Conservation (phyloP, 148 eudicot species). For the Camellia granthamiana region DNA sequence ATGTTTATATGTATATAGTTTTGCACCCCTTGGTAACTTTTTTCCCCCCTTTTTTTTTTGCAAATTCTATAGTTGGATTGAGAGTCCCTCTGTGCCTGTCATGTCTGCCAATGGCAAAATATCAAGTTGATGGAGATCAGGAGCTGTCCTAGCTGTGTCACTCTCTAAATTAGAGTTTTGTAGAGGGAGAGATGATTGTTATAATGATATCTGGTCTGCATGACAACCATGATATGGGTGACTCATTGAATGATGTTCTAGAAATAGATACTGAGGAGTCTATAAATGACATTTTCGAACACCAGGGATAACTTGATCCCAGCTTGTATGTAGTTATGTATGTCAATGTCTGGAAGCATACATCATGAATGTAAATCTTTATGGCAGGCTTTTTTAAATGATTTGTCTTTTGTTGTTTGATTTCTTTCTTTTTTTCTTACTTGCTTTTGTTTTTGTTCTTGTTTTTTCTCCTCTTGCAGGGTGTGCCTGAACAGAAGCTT, state of each 20-base stretch:
- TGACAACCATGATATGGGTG: neutral
- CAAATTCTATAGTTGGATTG: neutral
- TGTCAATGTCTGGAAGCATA: neutral
- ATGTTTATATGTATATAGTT: neutral
- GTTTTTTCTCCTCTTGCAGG: constrained; percentile 42
- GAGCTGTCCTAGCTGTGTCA: neutral
- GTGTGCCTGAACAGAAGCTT: constrained; percentile 96
- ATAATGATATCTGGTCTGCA: constrained; percentile 8
- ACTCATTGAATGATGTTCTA: neutral
- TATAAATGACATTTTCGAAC: neutral
- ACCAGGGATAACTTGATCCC: neutral
- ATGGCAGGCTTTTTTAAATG: neutral
- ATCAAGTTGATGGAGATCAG: neutral
- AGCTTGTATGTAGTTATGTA: neutral
- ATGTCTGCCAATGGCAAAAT: neutral
- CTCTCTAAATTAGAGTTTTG: neutral
- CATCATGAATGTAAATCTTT: neutral
- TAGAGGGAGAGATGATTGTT: neutral
- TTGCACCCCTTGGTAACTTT: neutral
- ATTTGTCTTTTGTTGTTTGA: neutral
- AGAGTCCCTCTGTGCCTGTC: neutral
- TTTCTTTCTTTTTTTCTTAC: constrained; percentile 16
- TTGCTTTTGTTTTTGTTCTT: constrained; percentile 5
- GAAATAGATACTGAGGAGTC: neutral
- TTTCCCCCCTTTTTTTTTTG: neutral